Conservation (phyloP, 495 filamentous ascomycete genomes). For the Bombardia bombarda region DNA sequence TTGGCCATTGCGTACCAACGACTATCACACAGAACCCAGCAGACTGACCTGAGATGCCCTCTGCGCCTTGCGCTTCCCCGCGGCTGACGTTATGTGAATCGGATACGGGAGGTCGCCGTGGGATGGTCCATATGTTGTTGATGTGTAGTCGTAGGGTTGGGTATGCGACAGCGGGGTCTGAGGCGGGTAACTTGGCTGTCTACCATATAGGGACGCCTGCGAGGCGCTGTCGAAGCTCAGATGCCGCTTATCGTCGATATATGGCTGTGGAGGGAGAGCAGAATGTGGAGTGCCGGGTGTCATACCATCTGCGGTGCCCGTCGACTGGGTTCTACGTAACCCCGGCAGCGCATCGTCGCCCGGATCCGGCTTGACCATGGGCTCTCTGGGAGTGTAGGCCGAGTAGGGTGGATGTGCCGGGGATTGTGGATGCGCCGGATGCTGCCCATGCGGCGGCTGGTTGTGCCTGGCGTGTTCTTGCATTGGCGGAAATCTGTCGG, state of each 20-base stretch:
- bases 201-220: slow-evolving; percentile 33
- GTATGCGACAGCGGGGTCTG: slow-evolving; percentile 35
- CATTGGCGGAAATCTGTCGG: slow-evolving; percentile 40
- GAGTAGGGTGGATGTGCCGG: slow-evolving; percentile 36
- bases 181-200: slow-evolving; percentile 37
- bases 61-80: slow-evolving; percentile 42
- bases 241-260: slow-evolving; percentile 36
- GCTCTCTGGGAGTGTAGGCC: slow-evolving; percentile 31
- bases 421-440: slow-evolving; percentile 39
- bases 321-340: slow-evolving; percentile 36
- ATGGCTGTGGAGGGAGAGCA: slow-evolving; percentile 22
- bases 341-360: slow-evolving; percentile 37
- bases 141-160: slow-evolving; percentile 35
- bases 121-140: slow-evolving; percentile 18
- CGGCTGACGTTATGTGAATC: slow-evolving; percentile 25
- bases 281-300: slow-evolving; percentile 27
- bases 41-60: slow-evolving; percentile 41
- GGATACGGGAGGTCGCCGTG: slow-evolving; percentile 22
- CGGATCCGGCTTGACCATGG: slow-evolving; percentile 43
- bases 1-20: not conserved
- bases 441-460: no score
- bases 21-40: no score
- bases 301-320: slow-evolving; percentile 31
- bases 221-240: slow-evolving; percentile 38
- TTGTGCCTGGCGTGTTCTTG: slow-evolving; percentile 36